These are phyloP conservation scores for Geotrichum citri-aurantii DNA, from an alignment of 1,139 yeast genomes.

Conservation along the genomic window DNA sequence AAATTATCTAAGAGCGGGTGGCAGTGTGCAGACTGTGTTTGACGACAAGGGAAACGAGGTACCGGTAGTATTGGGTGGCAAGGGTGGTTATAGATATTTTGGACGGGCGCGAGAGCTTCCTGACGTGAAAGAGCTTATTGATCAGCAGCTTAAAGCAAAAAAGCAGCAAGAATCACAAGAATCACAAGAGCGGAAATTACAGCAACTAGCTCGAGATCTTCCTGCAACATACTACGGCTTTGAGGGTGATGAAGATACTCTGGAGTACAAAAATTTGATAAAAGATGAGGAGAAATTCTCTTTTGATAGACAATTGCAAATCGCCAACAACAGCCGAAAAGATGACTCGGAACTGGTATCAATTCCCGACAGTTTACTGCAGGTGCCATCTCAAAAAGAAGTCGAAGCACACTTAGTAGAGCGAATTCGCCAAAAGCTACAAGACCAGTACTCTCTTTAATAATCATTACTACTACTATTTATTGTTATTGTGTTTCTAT, in stretches of 20 bases:
- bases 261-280: slow-evolving; percentile 12
- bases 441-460: slow-evolving; percentile 28
- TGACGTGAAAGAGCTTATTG: slow-evolving; percentile 56
- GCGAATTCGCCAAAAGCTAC: slow-evolving; percentile 42
- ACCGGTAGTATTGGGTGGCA: slow-evolving; percentile 22
- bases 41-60: slow-evolving; percentile 32
- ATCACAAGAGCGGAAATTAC: slow-evolving; percentile 27
- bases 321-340: slow-evolving; percentile 18
- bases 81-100: slow-evolving; percentile 60
- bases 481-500: background rate
- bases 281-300: slow-evolving; percentile 31
- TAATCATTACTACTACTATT: slow-evolving; percentile 2
- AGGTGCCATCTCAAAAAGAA: slow-evolving; percentile 39
- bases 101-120: slow-evolving; percentile 82
- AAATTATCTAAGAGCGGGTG: slow-evolving; percentile 41
- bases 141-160: slow-evolving; percentile 30
- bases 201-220: slow-evolving; percentile 26
- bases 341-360: slow-evolving; percentile 20
- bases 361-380: slow-evolving; percentile 24
- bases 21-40: slow-evolving; percentile 19
- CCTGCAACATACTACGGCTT: slow-evolving; percentile 47
- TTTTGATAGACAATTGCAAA: slow-evolving; percentile 8
- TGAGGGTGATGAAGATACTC: slow-evolving; percentile 34
- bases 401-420: slow-evolving; percentile 47
- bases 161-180: slow-evolving; percentile 20